Base-by-base conservation (phyloP, 2,329 filamentous ascomycete genomes). In the Ophiostoma sp. region DNA sequence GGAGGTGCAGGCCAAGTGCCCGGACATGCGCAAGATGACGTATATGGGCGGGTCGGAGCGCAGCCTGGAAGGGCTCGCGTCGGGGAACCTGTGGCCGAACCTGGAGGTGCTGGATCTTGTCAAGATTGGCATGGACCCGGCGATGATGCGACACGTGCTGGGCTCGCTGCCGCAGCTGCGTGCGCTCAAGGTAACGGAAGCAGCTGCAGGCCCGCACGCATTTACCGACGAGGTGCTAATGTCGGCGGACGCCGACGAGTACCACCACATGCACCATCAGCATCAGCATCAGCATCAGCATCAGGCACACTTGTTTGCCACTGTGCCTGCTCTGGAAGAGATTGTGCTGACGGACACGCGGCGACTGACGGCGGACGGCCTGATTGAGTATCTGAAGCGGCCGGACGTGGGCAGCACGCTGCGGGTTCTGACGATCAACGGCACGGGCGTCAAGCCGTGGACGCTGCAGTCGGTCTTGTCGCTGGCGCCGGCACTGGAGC, bases 21-120 rank as follows among this genome's bases (percentile, higher is more conserved):
- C 90, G 13, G 88, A 94, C 76, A 84, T 98, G 70, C 87, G 93
- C 74, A 95, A 95, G 80, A 97, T 97, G 92, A 90, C 87, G 69
- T 98, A 96, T 80, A 85, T 87, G 69, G 82, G 83, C 66, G 94
- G 94, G 15, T 86, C 92, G 1, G 94, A 97, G 81, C 86, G 86
- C 70, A 91, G 89, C 76, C 85, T 98, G 70, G 87, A 92, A 75
- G 82, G 86, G 69, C 82, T 97, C 57, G 85, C 87, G 8, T 84
- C 85, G 71, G 88, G 86, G 72, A 86, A 81, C 70, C 78, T 88
- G 68, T 95, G 92, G 91, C 83, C 84, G 66, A 84, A 86, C 64
- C 83, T 95, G 15, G 89, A 93, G 78, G 87, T 92, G 11, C 77
- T 95, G 67, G 91, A 94, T 77, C 81, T 95, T 48, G 84, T 85